Evolutionary conservation across 129 eudicot species (phyloP).

Genomic region (Chrysanthemum makinoi): DNA sequence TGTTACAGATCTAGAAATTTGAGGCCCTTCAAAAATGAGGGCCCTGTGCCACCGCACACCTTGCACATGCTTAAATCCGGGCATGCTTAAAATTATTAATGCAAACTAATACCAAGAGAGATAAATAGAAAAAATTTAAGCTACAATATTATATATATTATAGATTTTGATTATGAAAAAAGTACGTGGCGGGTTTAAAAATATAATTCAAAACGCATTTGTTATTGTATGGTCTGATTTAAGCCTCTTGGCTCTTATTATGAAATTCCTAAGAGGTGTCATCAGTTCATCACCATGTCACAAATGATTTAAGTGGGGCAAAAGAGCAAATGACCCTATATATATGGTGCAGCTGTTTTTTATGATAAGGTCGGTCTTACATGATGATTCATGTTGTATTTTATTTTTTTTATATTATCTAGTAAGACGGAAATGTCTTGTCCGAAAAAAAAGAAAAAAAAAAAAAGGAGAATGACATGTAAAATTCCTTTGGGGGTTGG

Average conservation of each 20-base stretch:
- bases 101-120: too few relatives aligned
- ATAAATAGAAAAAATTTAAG: too few relatives aligned
- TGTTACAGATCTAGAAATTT: too few relatives aligned
- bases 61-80: too few relatives aligned
- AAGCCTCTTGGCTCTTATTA: neutral
- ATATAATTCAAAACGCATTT: neutral
- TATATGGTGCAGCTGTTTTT: neutral
- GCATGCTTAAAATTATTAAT: too few relatives aligned
- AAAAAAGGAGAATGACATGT: neutral
- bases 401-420: neutral
- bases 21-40: too few relatives aligned
- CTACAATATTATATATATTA: too few relatives aligned
- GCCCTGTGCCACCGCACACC: too few relatives aligned
- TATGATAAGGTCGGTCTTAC: conserved; percentile 23
- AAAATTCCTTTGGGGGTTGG: neutral
- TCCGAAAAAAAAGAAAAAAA: too few relatives aligned
- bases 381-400: neutral
- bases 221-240: neutral
- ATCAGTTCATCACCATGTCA: neutral
- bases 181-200: neutral
- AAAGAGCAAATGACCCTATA: neutral
- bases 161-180: too few relatives aligned
- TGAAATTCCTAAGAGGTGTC: neutral
- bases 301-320: conserved; percentile 4
- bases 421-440: neutral